Evolutionary conservation across 1,284 basidiomycete species (phyloP).

Genomic region (Waitea zeae): DNA sequence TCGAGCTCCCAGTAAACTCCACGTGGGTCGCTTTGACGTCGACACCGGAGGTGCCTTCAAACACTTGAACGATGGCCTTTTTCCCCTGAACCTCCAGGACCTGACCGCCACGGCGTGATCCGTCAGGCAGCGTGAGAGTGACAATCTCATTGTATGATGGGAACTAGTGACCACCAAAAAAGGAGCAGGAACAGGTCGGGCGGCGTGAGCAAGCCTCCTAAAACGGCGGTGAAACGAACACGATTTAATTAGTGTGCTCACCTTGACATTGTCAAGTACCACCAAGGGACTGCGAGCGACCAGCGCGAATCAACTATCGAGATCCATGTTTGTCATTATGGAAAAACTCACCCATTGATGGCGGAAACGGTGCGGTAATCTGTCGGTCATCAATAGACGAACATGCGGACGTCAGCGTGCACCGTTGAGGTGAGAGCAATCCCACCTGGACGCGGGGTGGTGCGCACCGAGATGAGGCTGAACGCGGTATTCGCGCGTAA

Average conservation of each 20-base stretch:
- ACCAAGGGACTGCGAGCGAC: conserved; percentile 61
- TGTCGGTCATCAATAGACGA: too few relatives aligned
- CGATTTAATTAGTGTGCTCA: too few relatives aligned
- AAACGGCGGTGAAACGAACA: too few relatives aligned
- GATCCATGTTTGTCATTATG: conserved; percentile 2
- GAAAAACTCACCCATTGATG: conserved; percentile 71
- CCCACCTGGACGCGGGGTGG: conserved; percentile 1
- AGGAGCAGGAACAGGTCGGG: conserved; percentile 3
- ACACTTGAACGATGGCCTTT: conserved; percentile 99
- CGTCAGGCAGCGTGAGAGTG: conserved; percentile 90
- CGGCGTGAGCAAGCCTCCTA: conserved; percentile 4
- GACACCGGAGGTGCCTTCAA: conserved; percentile 95
- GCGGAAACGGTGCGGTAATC: conserved; percentile 94
- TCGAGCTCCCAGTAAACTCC: conserved; percentile 94
- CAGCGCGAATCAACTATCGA: conserved; percentile 4
- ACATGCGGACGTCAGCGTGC: too few relatives aligned
- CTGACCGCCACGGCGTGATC: conserved; percentile 88
- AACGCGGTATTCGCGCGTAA: conserved; percentile 69
- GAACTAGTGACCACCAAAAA: too few relatives aligned
- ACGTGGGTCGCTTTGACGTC: conserved; percentile 97
- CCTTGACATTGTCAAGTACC: conserved; percentile 97
- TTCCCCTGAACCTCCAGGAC: conserved; percentile 97
- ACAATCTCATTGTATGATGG: conserved; percentile 99
- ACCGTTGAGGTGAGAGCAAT: conserved; percentile 8
- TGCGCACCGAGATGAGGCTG: conserved; percentile 76